Evolutionary conservation across 257 asterid genomes (phyloP).

Genomic region (Hygrophila difformis): DNA sequence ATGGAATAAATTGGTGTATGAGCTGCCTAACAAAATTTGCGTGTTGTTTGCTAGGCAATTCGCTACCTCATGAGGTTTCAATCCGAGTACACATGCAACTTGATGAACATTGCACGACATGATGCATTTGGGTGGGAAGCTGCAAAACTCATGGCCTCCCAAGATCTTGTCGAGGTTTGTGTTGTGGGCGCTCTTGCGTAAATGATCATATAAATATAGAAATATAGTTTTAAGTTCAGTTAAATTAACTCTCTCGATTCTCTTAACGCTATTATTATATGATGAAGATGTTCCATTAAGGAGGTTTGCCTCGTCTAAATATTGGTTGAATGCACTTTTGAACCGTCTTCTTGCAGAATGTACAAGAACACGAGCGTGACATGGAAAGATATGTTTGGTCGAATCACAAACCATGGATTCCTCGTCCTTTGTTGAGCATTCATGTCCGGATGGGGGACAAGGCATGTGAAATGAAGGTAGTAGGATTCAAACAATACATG

Average conservation of each 20-base stretch:
- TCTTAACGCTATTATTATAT: too few species aligned
- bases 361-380: slow-evolving; percentile 18
- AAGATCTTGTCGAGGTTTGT: slow-evolving; percentile 37
- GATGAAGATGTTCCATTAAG: too few species aligned
- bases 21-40: not conserved
- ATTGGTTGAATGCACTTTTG: too few species aligned
- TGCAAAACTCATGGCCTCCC: slow-evolving; percentile 44
- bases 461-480: slow-evolving; percentile 93
- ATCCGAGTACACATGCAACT: slow-evolving; percentile 70
- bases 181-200: not conserved
- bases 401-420: slow-evolving; percentile 69
- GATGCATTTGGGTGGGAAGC: slow-evolving; percentile 83
- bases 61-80: slow-evolving; percentile 95
- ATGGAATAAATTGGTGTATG: too few species aligned
- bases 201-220: too few species aligned
- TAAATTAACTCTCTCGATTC: too few species aligned
- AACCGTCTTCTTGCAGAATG: slow-evolving; percentile 24
- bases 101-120: slow-evolving; percentile 77
- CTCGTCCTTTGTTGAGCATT: slow-evolving; percentile 77
- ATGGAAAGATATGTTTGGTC: slow-evolving; percentile 85
- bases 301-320: too few species aligned
- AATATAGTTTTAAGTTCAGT: too few species aligned
- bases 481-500: slow-evolving; percentile 77
- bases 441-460: slow-evolving; percentile 96
- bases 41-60: slow-evolving; percentile 49